These are phyloP conservation scores for Mortierella hygrophila DNA, from an alignment of 192 early-diverging fungal genomes.

Conservation along the genomic window DNA sequence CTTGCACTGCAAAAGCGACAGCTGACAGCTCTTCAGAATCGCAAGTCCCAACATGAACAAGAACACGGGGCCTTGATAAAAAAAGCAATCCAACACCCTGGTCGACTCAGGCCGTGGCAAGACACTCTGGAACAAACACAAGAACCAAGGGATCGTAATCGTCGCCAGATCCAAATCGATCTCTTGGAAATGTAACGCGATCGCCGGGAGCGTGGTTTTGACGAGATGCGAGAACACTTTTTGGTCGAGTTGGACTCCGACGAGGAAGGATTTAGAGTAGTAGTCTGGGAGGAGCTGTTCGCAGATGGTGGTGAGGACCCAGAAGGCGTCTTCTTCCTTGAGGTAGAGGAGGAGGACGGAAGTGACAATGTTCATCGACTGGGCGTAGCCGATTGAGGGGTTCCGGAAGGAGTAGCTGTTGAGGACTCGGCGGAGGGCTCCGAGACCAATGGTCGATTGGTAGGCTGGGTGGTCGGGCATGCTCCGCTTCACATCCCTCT, in stretches of 20 bases:
- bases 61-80: slow-evolving; percentile 29
- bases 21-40: slow-evolving; percentile 44
- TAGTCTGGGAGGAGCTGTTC: slow-evolving; percentile 51
- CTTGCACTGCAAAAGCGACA: slow-evolving; percentile 18
- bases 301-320: slow-evolving; percentile 39
- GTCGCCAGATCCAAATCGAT: slow-evolving; percentile 45
- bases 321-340: slow-evolving; percentile 53
- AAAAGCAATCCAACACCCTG: slow-evolving; percentile 47
- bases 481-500: slow-evolving; percentile 48
- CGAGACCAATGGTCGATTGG: slow-evolving; percentile 34
- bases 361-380: slow-evolving; percentile 55
- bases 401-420: slow-evolving; percentile 37
- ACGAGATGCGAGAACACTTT: slow-evolving; percentile 41
- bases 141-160: slow-evolving; percentile 49
- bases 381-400: slow-evolving; percentile 43
- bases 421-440: slow-evolving; percentile 39
- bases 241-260: slow-evolving; percentile 45
- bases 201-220: slow-evolving; percentile 16
- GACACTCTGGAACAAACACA: slow-evolving; percentile 37
- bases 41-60: slow-evolving; percentile 47
- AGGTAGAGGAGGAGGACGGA: slow-evolving; percentile 38
- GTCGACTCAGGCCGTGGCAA: slow-evolving; percentile 17
- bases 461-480: slow-evolving; percentile 52
- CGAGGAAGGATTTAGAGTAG: slow-evolving; percentile 31
- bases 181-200: slow-evolving; percentile 25